Evolutionary conservation across 129 eudicot genomes (phyloP).

Genomic region (Lactuca sativa): DNA sequence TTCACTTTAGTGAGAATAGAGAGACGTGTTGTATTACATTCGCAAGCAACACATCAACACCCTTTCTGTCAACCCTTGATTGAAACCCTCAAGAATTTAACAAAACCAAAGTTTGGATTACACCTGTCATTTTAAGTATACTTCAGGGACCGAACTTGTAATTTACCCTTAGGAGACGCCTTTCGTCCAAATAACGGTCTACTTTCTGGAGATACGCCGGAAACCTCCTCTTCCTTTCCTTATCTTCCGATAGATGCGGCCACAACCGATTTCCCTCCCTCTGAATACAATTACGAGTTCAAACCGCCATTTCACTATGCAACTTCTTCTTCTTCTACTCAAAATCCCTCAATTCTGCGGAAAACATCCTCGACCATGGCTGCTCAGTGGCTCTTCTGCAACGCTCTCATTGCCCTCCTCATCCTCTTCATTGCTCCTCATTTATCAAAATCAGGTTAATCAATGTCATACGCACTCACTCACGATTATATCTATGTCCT

Average conservation of each 20-base stretch:
- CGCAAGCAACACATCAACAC: too few species aligned
- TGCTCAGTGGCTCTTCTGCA: conserved; percentile 12
- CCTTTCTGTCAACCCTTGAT: too few species aligned
- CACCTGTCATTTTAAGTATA: neutral
- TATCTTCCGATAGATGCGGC: neutral
- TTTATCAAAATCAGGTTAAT: conserved; percentile 22
- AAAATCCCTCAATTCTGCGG: neutral
- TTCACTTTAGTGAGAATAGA: too few species aligned
- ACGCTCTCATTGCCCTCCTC: conserved; percentile 13
- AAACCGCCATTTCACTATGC: conserved; percentile 27
- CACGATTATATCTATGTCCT: neutral
- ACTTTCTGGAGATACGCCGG: too few species aligned
- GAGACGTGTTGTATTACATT: too few species aligned
- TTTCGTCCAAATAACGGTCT: too few species aligned
- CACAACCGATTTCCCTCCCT: conserved; percentile 33
- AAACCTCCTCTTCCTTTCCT: neutral
- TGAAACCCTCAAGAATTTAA: too few species aligned
- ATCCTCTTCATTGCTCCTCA: conserved; percentile 19
- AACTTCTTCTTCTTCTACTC: conserved; percentile 15
- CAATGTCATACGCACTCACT: neutral
- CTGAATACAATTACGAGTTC: neutral
- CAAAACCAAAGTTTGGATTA: neutral
- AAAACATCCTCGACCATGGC: neutral
- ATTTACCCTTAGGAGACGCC: neutral
- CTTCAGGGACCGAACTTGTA: neutral